Percentiles rank a stretch among this genome's conserved stretches.
These are phyloP conservation scores for Persicaria tinctoria DNA, from an alignment of 148 eudicot species.

Conservation along the genomic window DNA sequence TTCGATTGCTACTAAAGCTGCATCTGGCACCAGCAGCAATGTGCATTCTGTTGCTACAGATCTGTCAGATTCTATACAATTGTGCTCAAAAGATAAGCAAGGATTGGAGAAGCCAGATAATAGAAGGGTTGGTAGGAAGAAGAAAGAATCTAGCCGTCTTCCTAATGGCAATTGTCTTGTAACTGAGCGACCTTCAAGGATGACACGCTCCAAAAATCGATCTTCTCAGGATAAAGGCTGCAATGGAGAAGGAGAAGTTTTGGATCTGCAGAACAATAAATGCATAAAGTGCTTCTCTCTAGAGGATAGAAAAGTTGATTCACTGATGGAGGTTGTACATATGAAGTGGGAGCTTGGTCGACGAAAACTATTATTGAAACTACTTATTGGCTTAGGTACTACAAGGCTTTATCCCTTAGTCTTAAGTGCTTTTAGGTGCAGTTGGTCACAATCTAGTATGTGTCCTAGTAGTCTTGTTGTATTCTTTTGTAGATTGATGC, in stretches of 20 bases:
- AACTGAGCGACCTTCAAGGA: conserved; percentile 28
- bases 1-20: conserved; percentile 6
- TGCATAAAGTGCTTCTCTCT: conserved; percentile 60
- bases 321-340: conserved; percentile 29
- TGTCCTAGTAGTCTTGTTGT: background rate
- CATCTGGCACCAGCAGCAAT: background rate
- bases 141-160: conserved; percentile 34
- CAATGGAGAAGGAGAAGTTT: conserved; percentile 18
- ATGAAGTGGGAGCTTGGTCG: conserved; percentile 77
- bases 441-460: background rate
- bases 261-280: conserved; percentile 30
- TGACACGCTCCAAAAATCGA: conserved; percentile 49
- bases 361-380: conserved; percentile 46
- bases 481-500: background rate
- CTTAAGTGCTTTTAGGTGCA: background rate
- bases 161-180: conserved; percentile 22
- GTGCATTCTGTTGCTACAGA: background rate
- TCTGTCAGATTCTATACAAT: background rate
- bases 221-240: conserved; percentile 27
- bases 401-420: background rate
- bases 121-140: conserved; percentile 37
- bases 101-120: conserved; percentile 16
- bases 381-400: conserved; percentile 65
- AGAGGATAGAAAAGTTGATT: conserved; percentile 29
- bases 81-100: conserved; percentile 5